Percentiles rank a stretch among this genome's conserved stretches.
Conservation (phyloP, 441 rosid genomes). For the Pelargonium citronellum region DNA sequence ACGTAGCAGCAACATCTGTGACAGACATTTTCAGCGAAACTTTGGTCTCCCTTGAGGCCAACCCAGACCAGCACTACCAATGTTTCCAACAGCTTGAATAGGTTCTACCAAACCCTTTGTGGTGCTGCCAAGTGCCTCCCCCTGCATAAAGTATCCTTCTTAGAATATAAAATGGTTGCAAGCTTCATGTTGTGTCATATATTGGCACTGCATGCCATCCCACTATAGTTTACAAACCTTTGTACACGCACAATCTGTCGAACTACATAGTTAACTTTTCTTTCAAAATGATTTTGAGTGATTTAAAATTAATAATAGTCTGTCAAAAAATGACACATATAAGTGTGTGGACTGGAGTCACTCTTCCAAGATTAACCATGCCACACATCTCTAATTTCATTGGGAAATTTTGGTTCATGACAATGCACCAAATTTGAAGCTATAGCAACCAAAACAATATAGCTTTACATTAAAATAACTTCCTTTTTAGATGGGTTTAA, state of each 20-base stretch:
- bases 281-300: background rate
- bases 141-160: conserved; percentile 36
- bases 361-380: background rate
- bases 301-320: background rate
- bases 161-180: background rate
- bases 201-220: background rate
- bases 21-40: conserved; percentile 9
- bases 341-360: background rate
- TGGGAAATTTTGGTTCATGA: background rate
- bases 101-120: conserved; percentile 67
- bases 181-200: conserved; percentile 2
- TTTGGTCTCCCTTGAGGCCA: conserved; percentile 47
- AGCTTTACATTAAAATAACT: no score
- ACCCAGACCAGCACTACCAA: conserved; percentile 77
- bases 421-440: no score
- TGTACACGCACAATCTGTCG: background rate
- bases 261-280: background rate
- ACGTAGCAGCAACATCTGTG: background rate
- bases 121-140: conserved; percentile 67
- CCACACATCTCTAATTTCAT: background rate
- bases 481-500: no score
- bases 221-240: background rate
- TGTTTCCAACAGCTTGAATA: conserved; percentile 57
- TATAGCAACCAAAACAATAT: no score
- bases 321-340: background rate